Conservation (phyloP, 2,329 filamentous ascomycete species). For the Xylaria sp. region DNA sequence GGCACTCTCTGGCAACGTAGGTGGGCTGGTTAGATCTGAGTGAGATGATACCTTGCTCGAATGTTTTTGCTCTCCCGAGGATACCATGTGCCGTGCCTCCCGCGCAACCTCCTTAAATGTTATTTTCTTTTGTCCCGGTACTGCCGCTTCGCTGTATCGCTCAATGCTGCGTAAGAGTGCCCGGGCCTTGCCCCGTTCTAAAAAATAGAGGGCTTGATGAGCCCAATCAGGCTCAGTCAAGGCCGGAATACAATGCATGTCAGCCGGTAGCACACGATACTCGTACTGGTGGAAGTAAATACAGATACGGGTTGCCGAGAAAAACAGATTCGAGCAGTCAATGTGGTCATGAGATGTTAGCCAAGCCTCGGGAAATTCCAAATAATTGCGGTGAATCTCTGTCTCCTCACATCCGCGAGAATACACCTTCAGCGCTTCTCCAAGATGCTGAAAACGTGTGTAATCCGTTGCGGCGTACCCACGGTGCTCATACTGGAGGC, state of each 20-base stretch:
- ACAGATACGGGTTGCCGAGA: conserved; percentile 32
- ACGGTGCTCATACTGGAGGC: conserved; percentile 32
- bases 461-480: conserved; percentile 23
- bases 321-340: conserved; percentile 35
- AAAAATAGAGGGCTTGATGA: conserved; percentile 27
- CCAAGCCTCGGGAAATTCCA: conserved; percentile 28
- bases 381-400: conserved; percentile 27
- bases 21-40: neutral
- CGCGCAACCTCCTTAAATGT: conserved; percentile 30
- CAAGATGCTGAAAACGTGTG: conserved; percentile 20
- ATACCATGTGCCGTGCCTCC: conserved; percentile 25
- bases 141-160: conserved; percentile 28
- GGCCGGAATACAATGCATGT: conserved; percentile 22
- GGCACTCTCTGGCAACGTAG: conserved; percentile 13
- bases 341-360: conserved; percentile 34
- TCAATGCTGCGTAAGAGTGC: conserved; percentile 32
- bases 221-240: conserved; percentile 31
- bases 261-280: conserved; percentile 10
- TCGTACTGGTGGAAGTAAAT: conserved; percentile 24
- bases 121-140: conserved; percentile 12
- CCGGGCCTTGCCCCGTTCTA: conserved; percentile 33
- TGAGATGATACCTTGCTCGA: neutral
- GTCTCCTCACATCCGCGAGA: conserved; percentile 30
- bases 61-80: conserved; percentile 25
- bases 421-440: conserved; percentile 27